Percentiles rank a stretch among this genome's conserved stretches.
These are phyloP conservation scores for Chenopodium suecicum DNA, from an alignment of 148 eudicot genomes.

Conservation along the genomic window DNA sequence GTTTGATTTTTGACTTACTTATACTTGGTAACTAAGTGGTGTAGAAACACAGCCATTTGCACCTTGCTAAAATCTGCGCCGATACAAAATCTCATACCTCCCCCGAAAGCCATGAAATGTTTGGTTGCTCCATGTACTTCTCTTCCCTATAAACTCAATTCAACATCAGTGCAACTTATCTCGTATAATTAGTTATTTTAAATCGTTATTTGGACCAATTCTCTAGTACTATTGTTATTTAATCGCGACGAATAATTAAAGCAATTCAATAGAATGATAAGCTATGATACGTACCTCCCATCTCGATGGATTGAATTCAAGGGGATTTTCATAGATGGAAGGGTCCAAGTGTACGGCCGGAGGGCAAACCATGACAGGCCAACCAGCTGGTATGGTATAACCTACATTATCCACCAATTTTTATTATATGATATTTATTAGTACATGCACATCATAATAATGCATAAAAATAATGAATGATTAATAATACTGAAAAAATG, in stretches of 20 bases:
- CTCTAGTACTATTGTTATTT: no score
- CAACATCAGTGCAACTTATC: no score
- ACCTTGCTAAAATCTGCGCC: not conserved
- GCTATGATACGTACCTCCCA: conserved; percentile 56
- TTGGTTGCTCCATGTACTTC: not conserved
- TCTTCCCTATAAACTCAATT: no score
- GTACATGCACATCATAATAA: no score
- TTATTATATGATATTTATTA: no score
- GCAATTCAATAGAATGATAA: no score
- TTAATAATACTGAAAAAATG: no score
- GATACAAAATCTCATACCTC: not conserved
- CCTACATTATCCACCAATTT: conserved; percentile 37
- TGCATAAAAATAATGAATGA: no score
- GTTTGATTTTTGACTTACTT: not conserved
- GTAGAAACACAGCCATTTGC: not conserved
- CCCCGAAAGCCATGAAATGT: not conserved
- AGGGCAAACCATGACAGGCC: conserved; percentile 90
- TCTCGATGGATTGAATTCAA: conserved; percentile 78
- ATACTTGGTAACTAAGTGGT: not conserved
- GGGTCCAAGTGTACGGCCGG: conserved; percentile 88
- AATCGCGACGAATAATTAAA: no score
- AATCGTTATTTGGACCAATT: no score
- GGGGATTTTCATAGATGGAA: conserved; percentile 60
- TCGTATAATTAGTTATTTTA: no score
- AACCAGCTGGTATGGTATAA: conserved; percentile 86